Conservation (phyloP, 2,329 filamentous ascomycete species). For the Sclerotiophoma versabilis region DNA sequence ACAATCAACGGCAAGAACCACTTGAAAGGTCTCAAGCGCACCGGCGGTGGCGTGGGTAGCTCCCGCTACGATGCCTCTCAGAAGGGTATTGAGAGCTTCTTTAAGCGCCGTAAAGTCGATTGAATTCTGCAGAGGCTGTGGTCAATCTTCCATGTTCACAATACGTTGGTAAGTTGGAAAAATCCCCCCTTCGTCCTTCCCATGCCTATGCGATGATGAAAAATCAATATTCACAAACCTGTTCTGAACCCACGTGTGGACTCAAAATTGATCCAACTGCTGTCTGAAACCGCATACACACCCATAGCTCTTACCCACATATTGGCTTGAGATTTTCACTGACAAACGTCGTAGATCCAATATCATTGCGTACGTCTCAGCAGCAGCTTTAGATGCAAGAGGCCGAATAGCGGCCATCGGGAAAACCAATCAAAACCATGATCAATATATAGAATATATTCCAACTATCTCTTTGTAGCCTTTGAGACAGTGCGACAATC, state of each 20-base stretch:
- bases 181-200: background rate
- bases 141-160: background rate
- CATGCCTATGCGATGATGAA: conserved; percentile 58
- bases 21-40: conserved; percentile 76
- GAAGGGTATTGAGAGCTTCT: conserved; percentile 78
- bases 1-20: conserved; percentile 75
- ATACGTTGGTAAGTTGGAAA: conserved; percentile 35
- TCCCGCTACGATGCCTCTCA: conserved; percentile 77
- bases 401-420: too few relatives aligned
- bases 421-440: too few relatives aligned
- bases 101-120: conserved; percentile 64
- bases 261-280: conserved; percentile 77
- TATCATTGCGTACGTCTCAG: background rate
- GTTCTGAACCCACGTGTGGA: conserved; percentile 79
- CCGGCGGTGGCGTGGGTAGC: conserved; percentile 82
- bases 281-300: conserved; percentile 66
- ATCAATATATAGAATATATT: too few relatives aligned
- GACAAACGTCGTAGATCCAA: background rate
- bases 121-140: conserved; percentile 20
- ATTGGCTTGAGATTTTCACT: conserved; percentile 3
- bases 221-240: conserved; percentile 78
- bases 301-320: background rate
- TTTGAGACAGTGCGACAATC: too few relatives aligned
- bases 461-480: too few relatives aligned
- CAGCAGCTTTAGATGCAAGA: too few relatives aligned